These are phyloP conservation scores for Ganoderma lucidum DNA, from an alignment of 1,284 basidiomycete species.

Conservation along the genomic window DNA sequence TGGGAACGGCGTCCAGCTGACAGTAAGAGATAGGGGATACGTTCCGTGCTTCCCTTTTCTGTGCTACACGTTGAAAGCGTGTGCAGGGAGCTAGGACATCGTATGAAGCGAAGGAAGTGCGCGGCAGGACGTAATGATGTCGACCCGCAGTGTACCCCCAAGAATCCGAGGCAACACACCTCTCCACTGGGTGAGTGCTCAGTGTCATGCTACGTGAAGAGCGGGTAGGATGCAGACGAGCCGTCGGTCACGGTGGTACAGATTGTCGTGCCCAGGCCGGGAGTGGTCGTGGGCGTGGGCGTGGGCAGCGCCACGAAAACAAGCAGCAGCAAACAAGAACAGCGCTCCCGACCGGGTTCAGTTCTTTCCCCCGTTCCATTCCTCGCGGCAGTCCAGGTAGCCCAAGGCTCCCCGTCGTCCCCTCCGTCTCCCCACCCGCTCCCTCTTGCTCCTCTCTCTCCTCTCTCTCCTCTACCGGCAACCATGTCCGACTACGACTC, in stretches of 20 bases:
- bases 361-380: constrained; percentile 55
- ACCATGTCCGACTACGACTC: constrained; percentile 78
- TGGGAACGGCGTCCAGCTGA: constrained; percentile 15
- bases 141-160: constrained; percentile 29
- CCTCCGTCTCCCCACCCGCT: constrained; percentile 35
- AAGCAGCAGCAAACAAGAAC: constrained; percentile 42
- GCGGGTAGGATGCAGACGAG: constrained; percentile 7
- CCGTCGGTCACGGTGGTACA: constrained; percentile 20
- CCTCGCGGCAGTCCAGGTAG: constrained; percentile 45
- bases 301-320: constrained; percentile 38
- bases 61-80: constrained; percentile 32
- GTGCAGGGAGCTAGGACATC: constrained; percentile 17
- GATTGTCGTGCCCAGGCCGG: constrained; percentile 41
- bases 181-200: constrained; percentile 32
- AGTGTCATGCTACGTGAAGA: constrained; percentile 12
- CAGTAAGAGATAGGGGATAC: constrained; percentile 21
- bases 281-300: constrained; percentile 34
- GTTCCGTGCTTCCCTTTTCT: constrained; percentile 18
- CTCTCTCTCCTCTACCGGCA: constrained; percentile 36
- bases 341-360: constrained; percentile 51
- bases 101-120: constrained; percentile 31
- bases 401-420: constrained; percentile 32
- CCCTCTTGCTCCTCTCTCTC: constrained; percentile 33
- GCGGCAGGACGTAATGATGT: constrained; percentile 28
- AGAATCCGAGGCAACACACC: constrained; percentile 29